Evolutionary conservation across 495 filamentous ascomycete species (phyloP).

Genomic region (Talaromyces wortmannii): DNA sequence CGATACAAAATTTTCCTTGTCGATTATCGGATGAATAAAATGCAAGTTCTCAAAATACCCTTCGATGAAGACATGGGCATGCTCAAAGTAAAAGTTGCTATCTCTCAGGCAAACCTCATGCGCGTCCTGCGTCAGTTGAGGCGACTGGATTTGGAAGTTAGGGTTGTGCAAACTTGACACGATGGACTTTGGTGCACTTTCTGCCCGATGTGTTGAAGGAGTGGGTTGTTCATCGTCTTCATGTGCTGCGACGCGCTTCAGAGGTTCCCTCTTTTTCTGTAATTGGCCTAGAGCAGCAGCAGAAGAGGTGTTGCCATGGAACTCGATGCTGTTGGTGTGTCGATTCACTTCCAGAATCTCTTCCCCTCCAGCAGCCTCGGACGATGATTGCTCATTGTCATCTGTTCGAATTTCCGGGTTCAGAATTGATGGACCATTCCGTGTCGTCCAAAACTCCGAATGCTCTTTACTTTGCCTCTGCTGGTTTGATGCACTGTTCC

Average conservation of each 20-base stretch:
- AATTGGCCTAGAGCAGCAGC: slow-evolving; percentile 27
- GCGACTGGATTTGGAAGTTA: slow-evolving; percentile 27
- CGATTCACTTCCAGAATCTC: slow-evolving; percentile 31
- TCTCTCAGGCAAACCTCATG: slow-evolving; percentile 10
- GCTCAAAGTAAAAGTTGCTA: slow-evolving; percentile 33
- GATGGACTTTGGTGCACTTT: slow-evolving; percentile 13
- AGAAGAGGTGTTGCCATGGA: slow-evolving; percentile 32
- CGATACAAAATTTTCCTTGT: slow-evolving; percentile 29
- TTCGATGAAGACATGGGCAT: slow-evolving; percentile 35
- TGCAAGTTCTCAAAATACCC: slow-evolving; percentile 38
- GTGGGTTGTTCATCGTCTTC: no score
- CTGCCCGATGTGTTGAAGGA: no score
- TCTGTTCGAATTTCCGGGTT: neutral
- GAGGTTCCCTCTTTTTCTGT: slow-evolving; percentile 20
- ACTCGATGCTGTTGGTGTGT: slow-evolving; percentile 33
- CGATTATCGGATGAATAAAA: slow-evolving; percentile 33
- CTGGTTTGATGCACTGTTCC: neutral
- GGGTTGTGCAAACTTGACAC: slow-evolving; percentile 33
- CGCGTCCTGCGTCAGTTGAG: slow-evolving; percentile 11
- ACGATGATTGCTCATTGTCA: neutral
- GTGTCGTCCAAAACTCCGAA: neutral
- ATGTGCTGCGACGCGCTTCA: no score
- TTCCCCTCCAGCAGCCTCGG: slow-evolving; percentile 7
- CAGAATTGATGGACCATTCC: neutral
- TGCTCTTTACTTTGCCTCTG: no score